Base-by-base conservation (phyloP, 2,329 filamentous ascomycete species). In the Sarocladium strictum region DNA sequence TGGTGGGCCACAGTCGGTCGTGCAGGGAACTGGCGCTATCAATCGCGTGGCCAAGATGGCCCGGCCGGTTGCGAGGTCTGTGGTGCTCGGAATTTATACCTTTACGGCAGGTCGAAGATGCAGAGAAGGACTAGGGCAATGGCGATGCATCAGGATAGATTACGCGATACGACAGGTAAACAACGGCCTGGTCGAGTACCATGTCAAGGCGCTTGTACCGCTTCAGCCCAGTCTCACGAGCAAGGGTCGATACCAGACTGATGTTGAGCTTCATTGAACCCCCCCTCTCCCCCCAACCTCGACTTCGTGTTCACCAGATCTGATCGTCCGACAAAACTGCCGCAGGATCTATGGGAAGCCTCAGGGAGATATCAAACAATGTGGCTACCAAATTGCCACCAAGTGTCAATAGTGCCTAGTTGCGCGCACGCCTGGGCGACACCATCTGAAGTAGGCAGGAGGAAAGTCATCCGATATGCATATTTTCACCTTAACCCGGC, bases 401-500 rank as follows among this genome's bases (percentile, higher is more conserved):
- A 32, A 32, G 12, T n/a, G 29, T 32, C 29, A 32, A 32, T 32
- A 32, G 29, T 32, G 6, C 9, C 9, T 38, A 15, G 9, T 38
- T 38, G 29, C 29, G 7, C 29, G 29, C 12, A 38, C 12, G 35
- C n/a, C 35, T 38, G 35, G 35, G 40, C 40, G 43, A n/a, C 14
- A 23, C 17, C 43, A 24, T 49, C 26, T 32, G 43, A 49, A 49
- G 43, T 49, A 32, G 43, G 43, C 43, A 49, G 43, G 43, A 49
- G 43, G 40, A 12, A 32, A 45, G 24, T 9, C 21, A 26, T 9
- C 40, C 40, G 23, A 45, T 19, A 14, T 23, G 17, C 40, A 26
- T 5, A 15, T 45, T 26, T 45, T 23, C n/a, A n/a, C n/a, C n/a
- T n/a, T 26, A 23, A 15, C 10, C 11, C 17, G 40, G 35, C 12